Percentiles rank a stretch among this genome's conserved stretches.
Evolutionary conservation across 2,329 filamentous ascomycete species (phyloP).

Genomic region (Fusarium pseudonygamai): DNA sequence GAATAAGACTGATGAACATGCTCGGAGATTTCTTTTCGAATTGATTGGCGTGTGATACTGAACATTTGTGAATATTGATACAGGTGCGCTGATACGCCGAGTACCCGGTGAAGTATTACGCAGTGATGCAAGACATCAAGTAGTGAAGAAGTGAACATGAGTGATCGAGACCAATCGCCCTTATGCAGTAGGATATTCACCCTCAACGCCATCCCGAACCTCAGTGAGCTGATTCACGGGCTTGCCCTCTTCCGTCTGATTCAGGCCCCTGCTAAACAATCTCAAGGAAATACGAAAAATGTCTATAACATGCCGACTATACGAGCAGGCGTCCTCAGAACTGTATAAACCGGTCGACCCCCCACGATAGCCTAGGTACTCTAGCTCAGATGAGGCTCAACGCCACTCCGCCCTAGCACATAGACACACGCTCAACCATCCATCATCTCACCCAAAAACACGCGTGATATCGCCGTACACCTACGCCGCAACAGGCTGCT

Average conservation of each 20-base stretch:
- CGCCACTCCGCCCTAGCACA: not conserved
- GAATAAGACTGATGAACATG: not conserved
- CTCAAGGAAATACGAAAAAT: not conserved
- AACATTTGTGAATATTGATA: not conserved
- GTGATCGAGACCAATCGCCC: not conserved
- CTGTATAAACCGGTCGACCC: not conserved
- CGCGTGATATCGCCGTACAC: not conserved
- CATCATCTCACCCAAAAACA: not conserved
- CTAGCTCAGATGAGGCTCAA: not conserved
- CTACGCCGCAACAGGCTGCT: conserved; percentile 37
- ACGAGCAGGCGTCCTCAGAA: not conserved
- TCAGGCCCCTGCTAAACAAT: not conserved
- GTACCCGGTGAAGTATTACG: not conserved
- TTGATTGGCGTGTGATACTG: not conserved
- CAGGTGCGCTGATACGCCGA: not conserved
- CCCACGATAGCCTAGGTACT: not conserved
- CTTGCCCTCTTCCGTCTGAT: not conserved
- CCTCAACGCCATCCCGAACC: not conserved
- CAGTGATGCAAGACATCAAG: not conserved
- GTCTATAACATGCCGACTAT: not conserved
- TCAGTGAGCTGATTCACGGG: not conserved
- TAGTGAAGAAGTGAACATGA: not conserved
- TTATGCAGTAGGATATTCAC: not conserved
- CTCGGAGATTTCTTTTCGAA: not conserved
- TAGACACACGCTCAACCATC: not conserved